Percentiles rank a stretch among this genome's conserved stretches.
Evolutionary conservation across 2,329 filamentous ascomycete species (phyloP).

Genomic region (Colletotrichum somersetense): DNA sequence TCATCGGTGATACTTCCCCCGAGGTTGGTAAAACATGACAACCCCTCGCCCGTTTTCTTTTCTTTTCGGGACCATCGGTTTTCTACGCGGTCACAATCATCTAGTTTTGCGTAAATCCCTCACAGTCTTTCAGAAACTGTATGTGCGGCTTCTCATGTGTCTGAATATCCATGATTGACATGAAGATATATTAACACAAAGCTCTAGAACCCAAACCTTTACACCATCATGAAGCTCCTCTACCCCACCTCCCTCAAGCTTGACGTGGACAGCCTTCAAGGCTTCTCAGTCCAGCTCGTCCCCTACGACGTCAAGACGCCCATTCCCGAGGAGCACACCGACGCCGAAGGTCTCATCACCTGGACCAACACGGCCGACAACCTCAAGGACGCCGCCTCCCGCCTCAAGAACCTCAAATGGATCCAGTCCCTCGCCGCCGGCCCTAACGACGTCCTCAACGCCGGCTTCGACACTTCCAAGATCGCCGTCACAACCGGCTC

Average conservation of each 20-base stretch:
- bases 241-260: conserved; percentile 74
- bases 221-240: conserved; percentile 69
- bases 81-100: background rate
- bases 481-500: conserved; percentile 71
- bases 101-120: background rate
- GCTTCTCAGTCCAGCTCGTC: conserved; percentile 69
- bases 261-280: conserved; percentile 66
- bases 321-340: conserved; percentile 68
- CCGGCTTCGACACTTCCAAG: conserved; percentile 67
- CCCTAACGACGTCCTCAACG: conserved; percentile 73
- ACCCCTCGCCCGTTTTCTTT: conserved; percentile 15
- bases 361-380: conserved; percentile 71
- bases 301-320: conserved; percentile 69
- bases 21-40: conserved; percentile 26
- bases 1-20: conserved; percentile 32
- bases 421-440: conserved; percentile 76
- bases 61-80: background rate
- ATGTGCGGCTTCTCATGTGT: background rate
- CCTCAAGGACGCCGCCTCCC: conserved; percentile 67
- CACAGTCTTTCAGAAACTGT: background rate
- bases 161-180: too few relatives aligned
- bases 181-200: background rate
- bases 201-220: background rate
- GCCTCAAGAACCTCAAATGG: conserved; percentile 70
- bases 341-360: conserved; percentile 72